These are phyloP conservation scores for Puccinia triticina DNA, from an alignment of 1,284 basidiomycete genomes.

Conservation along the genomic window DNA sequence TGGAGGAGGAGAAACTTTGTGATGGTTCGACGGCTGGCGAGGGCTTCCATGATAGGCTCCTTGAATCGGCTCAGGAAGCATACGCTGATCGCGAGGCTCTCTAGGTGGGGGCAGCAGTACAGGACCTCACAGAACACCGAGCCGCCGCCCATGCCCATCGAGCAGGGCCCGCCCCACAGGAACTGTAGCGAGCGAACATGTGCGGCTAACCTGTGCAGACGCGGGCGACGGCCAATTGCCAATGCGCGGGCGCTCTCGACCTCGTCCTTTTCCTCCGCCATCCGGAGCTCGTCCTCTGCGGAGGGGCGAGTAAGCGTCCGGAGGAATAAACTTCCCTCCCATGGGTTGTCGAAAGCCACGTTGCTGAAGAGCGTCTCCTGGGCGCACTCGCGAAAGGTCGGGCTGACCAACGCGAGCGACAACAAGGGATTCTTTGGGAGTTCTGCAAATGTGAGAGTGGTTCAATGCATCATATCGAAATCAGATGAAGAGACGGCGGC, in stretches of 20 bases:
- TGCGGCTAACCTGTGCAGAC: neutral
- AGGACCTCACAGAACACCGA: neutral
- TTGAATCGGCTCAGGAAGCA: neutral
- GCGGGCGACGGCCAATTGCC: too few species aligned
- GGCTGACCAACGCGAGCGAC: neutral
- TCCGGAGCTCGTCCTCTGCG: too few species aligned
- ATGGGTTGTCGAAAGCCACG: neutral
- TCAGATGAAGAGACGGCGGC: too few species aligned
- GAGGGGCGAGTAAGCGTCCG: neutral
- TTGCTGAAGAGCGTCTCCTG: conserved; percentile 1
- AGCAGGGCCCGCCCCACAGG: neutral
- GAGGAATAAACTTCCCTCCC: neutral
- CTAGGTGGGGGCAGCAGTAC: neutral
- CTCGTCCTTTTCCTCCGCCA: too few species aligned
- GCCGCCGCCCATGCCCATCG: neutral
- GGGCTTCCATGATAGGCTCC: neutral
- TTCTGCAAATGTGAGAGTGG: too few species aligned
- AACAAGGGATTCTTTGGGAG: neutral
- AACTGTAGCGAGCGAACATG: neutral
- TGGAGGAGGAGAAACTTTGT: too few species aligned
- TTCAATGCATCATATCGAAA: too few species aligned
- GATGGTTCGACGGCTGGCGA: neutral
- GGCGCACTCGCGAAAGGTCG: neutral
- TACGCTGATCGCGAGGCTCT: neutral
- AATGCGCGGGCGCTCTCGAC: too few species aligned